These are phyloP conservation scores for Ogataea saltuana DNA, from an alignment of 805 yeast species.

Conservation along the genomic window DNA sequence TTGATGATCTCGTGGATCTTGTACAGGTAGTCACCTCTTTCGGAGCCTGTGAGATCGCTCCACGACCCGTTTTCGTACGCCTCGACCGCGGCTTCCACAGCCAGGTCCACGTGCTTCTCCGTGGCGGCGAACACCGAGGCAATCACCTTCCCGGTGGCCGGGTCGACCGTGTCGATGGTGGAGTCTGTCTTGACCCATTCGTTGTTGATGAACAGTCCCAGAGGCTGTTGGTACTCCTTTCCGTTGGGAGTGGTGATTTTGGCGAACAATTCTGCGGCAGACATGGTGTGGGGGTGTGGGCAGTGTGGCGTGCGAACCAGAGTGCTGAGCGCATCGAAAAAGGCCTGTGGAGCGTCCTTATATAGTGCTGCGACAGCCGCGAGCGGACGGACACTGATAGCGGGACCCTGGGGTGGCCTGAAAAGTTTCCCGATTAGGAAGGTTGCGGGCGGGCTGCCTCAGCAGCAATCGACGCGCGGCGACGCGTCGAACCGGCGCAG, in stretches of 20 bases:
- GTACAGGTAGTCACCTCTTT: constrained; percentile 52
- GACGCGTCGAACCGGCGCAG: neutral
- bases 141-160: constrained; percentile 57
- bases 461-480: neutral
- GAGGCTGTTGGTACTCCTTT: constrained; percentile 35
- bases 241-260: constrained; percentile 36
- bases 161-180: constrained; percentile 30
- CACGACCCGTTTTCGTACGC: constrained; percentile 54
- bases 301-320: neutral
- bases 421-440: constrained; percentile 6
- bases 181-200: constrained; percentile 42
- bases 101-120: constrained; percentile 61
- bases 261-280: constrained; percentile 21
- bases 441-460: neutral
- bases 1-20: constrained; percentile 54
- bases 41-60: constrained; percentile 49
- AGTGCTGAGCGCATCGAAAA: neutral
- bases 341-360: neutral
- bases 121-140: constrained; percentile 58
- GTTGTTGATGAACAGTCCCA: constrained; percentile 62
- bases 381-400: neutral
- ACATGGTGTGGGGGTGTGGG: constrained; percentile 4
- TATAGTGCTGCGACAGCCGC: neutral
- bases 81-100: constrained; percentile 63
- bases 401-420: neutral